These are phyloP conservation scores for Podospora comata DNA, from an alignment of 495 filamentous ascomycete species.

Conservation along the genomic window DNA sequence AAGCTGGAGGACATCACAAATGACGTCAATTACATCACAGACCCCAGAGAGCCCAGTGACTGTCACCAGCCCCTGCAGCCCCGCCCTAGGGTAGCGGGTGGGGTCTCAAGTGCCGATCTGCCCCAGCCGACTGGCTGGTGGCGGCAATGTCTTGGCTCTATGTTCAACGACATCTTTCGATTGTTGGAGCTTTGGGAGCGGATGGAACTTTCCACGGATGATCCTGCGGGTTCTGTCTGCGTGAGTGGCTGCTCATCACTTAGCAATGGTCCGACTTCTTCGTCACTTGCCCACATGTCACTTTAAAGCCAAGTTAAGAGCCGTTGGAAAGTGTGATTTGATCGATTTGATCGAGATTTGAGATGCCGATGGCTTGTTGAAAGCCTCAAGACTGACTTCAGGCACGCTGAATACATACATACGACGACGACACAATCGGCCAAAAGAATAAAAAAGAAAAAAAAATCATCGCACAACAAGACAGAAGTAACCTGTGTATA, in stretches of 20 bases:
- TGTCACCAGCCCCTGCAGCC: neutral
- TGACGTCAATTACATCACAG: neutral
- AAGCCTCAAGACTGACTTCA: neutral
- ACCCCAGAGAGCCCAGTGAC: neutral
- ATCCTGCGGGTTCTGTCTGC: neutral
- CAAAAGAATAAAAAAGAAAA: neutral
- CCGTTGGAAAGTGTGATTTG: neutral
- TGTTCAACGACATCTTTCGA: neutral
- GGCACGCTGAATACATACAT: neutral
- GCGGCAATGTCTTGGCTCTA: neutral
- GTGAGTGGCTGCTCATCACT: neutral
- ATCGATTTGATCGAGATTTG: neutral
- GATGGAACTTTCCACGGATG: neutral
- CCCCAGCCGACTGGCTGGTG: neutral
- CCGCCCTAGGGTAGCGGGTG: neutral
- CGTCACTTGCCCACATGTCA: neutral
- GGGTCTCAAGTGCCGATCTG: neutral
- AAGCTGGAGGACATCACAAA: neutral
- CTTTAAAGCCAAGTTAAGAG: neutral
- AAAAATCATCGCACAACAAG: neutral
- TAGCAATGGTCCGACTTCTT: neutral
- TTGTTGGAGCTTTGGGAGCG: neutral
- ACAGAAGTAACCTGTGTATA: neutral
- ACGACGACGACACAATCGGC: neutral
- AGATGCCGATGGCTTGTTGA: neutral